Evolutionary conservation across 768 basidiomycete genomes (phyloP).

Genomic region (Hygrocybe coccinea): DNA sequence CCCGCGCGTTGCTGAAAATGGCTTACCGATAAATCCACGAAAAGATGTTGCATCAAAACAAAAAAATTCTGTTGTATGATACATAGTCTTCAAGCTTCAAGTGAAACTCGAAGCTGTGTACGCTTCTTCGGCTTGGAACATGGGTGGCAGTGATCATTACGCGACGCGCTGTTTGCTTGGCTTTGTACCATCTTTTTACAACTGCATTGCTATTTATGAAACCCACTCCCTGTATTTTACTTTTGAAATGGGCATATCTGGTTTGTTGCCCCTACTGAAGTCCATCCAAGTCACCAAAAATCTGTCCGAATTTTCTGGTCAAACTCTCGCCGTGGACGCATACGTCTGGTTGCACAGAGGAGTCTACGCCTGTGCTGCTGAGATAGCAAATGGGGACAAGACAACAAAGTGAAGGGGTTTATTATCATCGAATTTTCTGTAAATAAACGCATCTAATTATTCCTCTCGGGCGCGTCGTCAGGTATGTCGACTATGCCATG

Average conservation of each 20-base stretch:
- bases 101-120: no score
- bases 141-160: no score
- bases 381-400: conserved; percentile 77
- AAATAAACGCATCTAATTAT: neutral
- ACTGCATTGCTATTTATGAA: no score
- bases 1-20: no score
- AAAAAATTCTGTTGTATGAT: no score
- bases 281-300: conserved; percentile 76
- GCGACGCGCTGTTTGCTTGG: no score
- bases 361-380: conserved; percentile 83
- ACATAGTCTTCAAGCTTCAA: no score
- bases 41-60: no score
- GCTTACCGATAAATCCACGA: no score
- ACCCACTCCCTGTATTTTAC: neutral
- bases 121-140: no score
- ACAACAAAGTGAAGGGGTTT: conserved; percentile 69
- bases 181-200: no score
- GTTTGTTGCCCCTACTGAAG: conserved; percentile 85
- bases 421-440: neutral
- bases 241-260: conserved; percentile 81
- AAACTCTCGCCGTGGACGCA: conserved; percentile 87
- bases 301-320: conserved; percentile 76
- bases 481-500: conserved; percentile 97
- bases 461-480: conserved; percentile 23
- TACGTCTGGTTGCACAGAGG: conserved; percentile 95